phyloP scores from a whole-genome alignment of 2,329 filamentous ascomycete species.

The Aspergillus fischeri region DNA sequence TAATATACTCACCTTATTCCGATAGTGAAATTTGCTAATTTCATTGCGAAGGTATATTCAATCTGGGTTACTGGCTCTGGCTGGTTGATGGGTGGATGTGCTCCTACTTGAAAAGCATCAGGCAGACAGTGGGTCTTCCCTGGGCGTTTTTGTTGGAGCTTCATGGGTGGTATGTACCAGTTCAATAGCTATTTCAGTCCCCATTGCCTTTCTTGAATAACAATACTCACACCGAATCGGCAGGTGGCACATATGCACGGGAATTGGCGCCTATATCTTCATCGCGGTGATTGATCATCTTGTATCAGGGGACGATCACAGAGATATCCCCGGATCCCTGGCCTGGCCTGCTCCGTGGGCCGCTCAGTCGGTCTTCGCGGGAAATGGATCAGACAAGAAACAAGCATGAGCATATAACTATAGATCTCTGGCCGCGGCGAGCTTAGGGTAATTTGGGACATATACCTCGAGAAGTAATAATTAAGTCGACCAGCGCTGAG shows the following conservation, averaged over 20 bases:
- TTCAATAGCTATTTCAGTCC: neutral
- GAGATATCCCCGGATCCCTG: slow-evolving; percentile 4
- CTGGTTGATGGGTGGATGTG: slow-evolving; percentile 24
- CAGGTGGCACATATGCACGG: slow-evolving; percentile 22
- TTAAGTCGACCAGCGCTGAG: too few relatives aligned
- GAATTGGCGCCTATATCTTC: slow-evolving; percentile 19
- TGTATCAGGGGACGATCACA: slow-evolving; percentile 8
- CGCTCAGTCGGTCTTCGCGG: slow-evolving; percentile 13
- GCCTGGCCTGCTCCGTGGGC: slow-evolving; percentile 21
- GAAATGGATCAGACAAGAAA: neutral
- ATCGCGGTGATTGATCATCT: slow-evolving; percentile 19
- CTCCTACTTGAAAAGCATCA: slow-evolving; percentile 10
- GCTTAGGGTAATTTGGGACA: too few relatives aligned
- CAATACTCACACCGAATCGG: neutral
- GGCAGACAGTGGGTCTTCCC: slow-evolving; percentile 19
- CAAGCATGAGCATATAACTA: neutral
- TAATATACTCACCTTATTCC: neutral
- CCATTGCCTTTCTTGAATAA: neutral
- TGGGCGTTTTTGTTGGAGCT: slow-evolving; percentile 26
- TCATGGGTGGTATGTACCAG: slow-evolving; percentile 26
- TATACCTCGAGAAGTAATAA: too few relatives aligned
- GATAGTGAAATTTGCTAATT: neutral
- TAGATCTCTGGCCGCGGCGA: too few relatives aligned
- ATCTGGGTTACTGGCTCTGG: slow-evolving; percentile 19
- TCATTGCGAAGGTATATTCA: slow-evolving; percentile 12